Conservation (phyloP, 768 basidiomycete species). For the Austroboletus eburneus region DNA sequence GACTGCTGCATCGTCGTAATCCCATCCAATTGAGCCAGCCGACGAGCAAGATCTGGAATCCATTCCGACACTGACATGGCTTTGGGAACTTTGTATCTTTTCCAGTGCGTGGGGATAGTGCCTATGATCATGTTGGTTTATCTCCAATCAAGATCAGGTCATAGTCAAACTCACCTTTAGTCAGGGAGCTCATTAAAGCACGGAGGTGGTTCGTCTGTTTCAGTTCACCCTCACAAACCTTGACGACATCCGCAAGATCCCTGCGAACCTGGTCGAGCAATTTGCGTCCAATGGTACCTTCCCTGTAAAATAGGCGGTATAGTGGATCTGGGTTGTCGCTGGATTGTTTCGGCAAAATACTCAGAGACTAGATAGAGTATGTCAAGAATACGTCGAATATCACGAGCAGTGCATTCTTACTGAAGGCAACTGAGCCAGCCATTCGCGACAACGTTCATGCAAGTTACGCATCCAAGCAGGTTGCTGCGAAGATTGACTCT, state of each 20-base stretch:
- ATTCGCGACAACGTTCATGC: slow-evolving; percentile 77
- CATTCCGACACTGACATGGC: slow-evolving; percentile 80
- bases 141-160: not conserved
- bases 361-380: slow-evolving; percentile 48
- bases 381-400: slow-evolving; percentile 10
- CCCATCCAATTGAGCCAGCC: slow-evolving; percentile 77
- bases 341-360: slow-evolving; percentile 58
- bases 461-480: slow-evolving; percentile 95
- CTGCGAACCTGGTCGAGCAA: slow-evolving; percentile 74
- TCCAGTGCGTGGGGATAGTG: slow-evolving; percentile 86
- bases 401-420: slow-evolving; percentile 39
- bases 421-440: slow-evolving; percentile 72
- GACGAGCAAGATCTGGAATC: slow-evolving; percentile 76
- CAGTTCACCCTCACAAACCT: slow-evolving; percentile 79
- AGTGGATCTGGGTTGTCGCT: slow-evolving; percentile 79
- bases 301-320: slow-evolving; percentile 83
- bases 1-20: slow-evolving; percentile 54
- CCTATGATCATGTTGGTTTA: slow-evolving; percentile 44
- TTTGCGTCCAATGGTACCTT: slow-evolving; percentile 74
- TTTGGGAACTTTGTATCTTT: slow-evolving; percentile 82
- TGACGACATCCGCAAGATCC: slow-evolving; percentile 78
- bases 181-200: slow-evolving; percentile 83
- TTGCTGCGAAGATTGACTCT: slow-evolving; percentile 65
- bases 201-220: slow-evolving; percentile 97
- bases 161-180: slow-evolving; percentile 78